phyloP scores from a whole-genome alignment of 208 protist genomes.

The Trypanosoma rangeli region DNA sequence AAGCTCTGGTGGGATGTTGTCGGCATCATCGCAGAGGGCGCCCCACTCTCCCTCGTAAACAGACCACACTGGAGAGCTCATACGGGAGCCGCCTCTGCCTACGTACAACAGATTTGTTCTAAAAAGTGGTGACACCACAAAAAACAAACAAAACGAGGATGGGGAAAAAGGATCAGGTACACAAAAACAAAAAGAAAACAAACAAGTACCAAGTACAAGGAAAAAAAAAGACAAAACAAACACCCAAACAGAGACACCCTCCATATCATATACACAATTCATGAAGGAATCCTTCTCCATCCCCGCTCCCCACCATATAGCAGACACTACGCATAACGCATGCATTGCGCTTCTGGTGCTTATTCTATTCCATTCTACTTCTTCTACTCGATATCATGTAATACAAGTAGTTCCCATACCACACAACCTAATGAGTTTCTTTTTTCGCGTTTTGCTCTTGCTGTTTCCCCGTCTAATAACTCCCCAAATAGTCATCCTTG shows the following conservation, averaged over 20 bases:
- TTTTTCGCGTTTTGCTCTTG: neutral
- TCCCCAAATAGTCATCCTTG: too few relatives aligned
- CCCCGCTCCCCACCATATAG: too few relatives aligned
- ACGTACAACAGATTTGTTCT: neutral
- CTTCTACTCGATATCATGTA: neutral
- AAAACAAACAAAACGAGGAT: too few relatives aligned
- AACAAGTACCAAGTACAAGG: too few relatives aligned
- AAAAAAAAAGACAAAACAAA: constrained; percentile 4
- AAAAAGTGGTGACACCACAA: neutral
- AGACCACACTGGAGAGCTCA: constrained; percentile 68
- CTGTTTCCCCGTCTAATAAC: neutral
- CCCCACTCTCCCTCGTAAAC: constrained; percentile 55
- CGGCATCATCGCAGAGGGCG: constrained; percentile 3
- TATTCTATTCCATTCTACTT: neutral
- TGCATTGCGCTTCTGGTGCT: too few relatives aligned
- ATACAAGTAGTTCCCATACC: neutral
- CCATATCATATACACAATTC: neutral
- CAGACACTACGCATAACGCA: too few relatives aligned
- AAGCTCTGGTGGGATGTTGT: constrained; percentile 19
- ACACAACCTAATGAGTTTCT: neutral
- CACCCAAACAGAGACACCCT: neutral
- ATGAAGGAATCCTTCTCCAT: too few relatives aligned
- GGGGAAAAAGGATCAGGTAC: too few relatives aligned
- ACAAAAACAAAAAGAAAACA: constrained; percentile 9
- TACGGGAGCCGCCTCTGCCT: neutral